Evolutionary conservation across 2,329 filamentous ascomycete genomes (phyloP), one percentile per base, ranked within the genome.

Genomic region (Fusarium algeriense): DNA sequence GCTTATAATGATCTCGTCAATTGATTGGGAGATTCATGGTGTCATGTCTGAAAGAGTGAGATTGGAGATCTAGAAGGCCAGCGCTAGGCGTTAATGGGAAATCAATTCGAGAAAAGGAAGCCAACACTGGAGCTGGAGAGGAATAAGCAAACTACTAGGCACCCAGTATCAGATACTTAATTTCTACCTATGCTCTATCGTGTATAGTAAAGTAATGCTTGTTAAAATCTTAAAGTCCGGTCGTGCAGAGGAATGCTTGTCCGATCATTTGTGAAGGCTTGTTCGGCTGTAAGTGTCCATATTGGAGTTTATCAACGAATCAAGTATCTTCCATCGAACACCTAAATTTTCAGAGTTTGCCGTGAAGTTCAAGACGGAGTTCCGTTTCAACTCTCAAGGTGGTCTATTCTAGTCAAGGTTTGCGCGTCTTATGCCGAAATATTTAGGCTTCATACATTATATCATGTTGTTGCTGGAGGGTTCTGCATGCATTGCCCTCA

Each of bases 1-100:
- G 70, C 66, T 55, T 70, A n/a, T 23, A 5, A 34, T 35, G 15
- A 19, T 30, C 23, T 17, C 26, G 20, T 19, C 19, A 19, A 52
- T 37, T 44, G 44, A 49, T 49, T 59, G 32, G 37, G 13, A n/a
- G 35, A 38, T 44, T 20, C 19, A 30, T 19, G n/a, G 20, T 23
- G 26, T 37, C 35, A 37, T 57, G 43, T 20, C 32, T 58, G 17
- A 14, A 14, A 20, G n/a, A 34, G 14, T 60, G 52, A 46, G 54
- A 60, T 28, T 20, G 45, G 35, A 59, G 41, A 57, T 57, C 35
- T 28, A 30, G 19, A 30, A 43, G 20, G 19, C 32, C 26, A 56
- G 37, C 66, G 37, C 69, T 70, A 70, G 37, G 46, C n/a, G 55
- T 15, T 37, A 73, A 58, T 10, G 43, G 48, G 44, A n/a, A 68